phyloP scores from a whole-genome alignment of 2,329 filamentous ascomycete species.

The Herpotrichia juniperi region DNA sequence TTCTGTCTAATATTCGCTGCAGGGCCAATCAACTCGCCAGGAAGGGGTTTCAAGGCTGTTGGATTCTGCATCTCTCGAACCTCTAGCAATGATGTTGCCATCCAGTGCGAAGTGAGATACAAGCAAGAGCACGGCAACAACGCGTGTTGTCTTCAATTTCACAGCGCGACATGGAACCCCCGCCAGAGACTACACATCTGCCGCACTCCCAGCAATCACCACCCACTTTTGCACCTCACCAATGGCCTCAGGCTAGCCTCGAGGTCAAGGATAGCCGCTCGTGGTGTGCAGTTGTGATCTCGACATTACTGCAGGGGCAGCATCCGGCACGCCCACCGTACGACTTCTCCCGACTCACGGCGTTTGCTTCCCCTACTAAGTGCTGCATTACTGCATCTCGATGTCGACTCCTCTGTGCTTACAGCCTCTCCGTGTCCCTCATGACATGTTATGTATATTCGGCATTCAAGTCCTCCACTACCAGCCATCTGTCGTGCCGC shows the following conservation, averaged over 20 bases:
- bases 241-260: slow-evolving; percentile 4
- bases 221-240: slow-evolving; percentile 4
- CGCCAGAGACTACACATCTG: slow-evolving; percentile 10
- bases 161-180: neutral
- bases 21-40: slow-evolving; percentile 28
- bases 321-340: neutral
- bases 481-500: slow-evolving; percentile 3
- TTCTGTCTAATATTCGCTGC: slow-evolving; percentile 23
- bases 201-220: slow-evolving; percentile 6
- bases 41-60: slow-evolving; percentile 15
- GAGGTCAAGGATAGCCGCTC: neutral
- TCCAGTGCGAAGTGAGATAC: neutral
- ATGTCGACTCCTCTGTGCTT: neutral
- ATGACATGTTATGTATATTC: neutral
- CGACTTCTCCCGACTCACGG: neutral
- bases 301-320: slow-evolving; percentile 8
- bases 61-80: slow-evolving; percentile 12
- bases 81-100: neutral
- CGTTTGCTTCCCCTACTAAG: neutral
- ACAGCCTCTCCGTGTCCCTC: neutral
- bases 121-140: neutral
- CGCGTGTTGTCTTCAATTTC: neutral
- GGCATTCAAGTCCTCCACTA: neutral
- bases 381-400: neutral
- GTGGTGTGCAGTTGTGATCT: neutral